Evolutionary conservation across 441 rosid genomes (phyloP), one percentile per base, ranked within the genome.

Genomic region (Corymbia calophylla): DNA sequence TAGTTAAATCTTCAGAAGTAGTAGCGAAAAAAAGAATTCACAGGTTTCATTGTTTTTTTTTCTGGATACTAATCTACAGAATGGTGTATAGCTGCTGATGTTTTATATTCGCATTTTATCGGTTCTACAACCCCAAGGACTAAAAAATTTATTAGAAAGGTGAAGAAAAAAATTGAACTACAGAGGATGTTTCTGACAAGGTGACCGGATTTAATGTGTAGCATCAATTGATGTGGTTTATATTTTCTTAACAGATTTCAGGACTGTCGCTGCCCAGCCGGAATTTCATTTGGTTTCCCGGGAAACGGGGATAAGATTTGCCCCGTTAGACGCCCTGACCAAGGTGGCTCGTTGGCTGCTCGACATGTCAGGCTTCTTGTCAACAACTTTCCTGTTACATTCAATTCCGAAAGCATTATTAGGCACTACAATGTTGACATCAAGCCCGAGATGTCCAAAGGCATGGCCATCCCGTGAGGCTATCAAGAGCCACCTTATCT

Each of bases 361-460:
- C 92, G 92, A 21, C 91, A 64, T 23, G 92, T 92, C 10, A 92
- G 32, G 85, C 96, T 97, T 80, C 92, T 44, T 19, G 98, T 95
- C 48, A 97, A 97, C 89, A 98, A 97, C 88, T 97, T 96, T 70
- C 93, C 89, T 4, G 95, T 97, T 7, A 87, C 70, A 27, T 96
- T 97, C 90, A 91, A 92, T 91, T 93, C 93, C 18, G 92, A 94
- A n/a, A 93, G 89, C 53, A 92, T 91, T 86, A 94, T 97, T 80
- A 62, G 87, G 80, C 99, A 97, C 89, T 97, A 97, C 56, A 96
- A 96, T 91, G 89, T 97, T 68, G 96, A 95, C 86, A 93, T 97
- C 90, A 96, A 91, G 89, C 95, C 92, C 64, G 93, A 91, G 4
- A 77, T 14, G 77, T 88, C 90, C 86, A 12, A 92, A 32, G 85